Conservation (phyloP, 495 filamentous ascomycete genomes). For the Oidiodendron maius region DNA sequence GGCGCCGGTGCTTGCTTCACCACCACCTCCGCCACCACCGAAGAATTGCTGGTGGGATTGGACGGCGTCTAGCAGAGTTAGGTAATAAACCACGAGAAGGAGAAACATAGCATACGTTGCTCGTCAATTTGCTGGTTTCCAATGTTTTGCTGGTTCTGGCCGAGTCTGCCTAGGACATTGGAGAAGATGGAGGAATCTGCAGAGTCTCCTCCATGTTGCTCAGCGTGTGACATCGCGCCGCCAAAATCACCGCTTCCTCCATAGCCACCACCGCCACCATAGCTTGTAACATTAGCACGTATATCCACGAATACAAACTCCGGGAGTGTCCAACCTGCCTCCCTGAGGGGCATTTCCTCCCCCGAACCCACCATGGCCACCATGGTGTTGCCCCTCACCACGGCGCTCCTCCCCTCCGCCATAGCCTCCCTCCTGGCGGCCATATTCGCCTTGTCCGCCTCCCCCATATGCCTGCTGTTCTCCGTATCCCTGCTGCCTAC, state of each 20-base stretch:
- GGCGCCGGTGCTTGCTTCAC: conserved; percentile 29
- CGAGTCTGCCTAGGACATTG: conserved; percentile 38
- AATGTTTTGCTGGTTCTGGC: conserved; percentile 41
- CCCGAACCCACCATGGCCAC: conserved; percentile 8
- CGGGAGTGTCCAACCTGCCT: conserved; percentile 7
- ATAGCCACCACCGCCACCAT: conserved; percentile 19
- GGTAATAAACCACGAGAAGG: conserved; percentile 7
- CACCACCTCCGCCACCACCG: conserved; percentile 28
- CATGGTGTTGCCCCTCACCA: not conserved
- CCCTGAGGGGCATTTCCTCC: conserved; percentile 16
- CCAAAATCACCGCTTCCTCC: conserved; percentile 25
- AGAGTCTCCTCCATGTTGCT: conserved; percentile 40
- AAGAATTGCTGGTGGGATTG: conserved; percentile 49
- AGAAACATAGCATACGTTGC: conserved; percentile 30
- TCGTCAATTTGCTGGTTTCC: conserved; percentile 54
- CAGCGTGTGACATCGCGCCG: conserved; percentile 45
- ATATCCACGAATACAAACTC: not conserved
- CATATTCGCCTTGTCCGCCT: too few relatives aligned
- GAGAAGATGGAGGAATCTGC: conserved; percentile 45
- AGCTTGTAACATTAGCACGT: not conserved
- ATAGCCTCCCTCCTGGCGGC: not conserved
- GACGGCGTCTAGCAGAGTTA: conserved; percentile 36
- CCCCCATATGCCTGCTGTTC: conserved; percentile 6
- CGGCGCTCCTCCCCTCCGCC: conserved; percentile 3
- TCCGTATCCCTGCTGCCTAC: conserved; percentile 1